Conservation (phyloP, 352 stramenopile genomes). For the Phytophthora hybrid region DNA sequence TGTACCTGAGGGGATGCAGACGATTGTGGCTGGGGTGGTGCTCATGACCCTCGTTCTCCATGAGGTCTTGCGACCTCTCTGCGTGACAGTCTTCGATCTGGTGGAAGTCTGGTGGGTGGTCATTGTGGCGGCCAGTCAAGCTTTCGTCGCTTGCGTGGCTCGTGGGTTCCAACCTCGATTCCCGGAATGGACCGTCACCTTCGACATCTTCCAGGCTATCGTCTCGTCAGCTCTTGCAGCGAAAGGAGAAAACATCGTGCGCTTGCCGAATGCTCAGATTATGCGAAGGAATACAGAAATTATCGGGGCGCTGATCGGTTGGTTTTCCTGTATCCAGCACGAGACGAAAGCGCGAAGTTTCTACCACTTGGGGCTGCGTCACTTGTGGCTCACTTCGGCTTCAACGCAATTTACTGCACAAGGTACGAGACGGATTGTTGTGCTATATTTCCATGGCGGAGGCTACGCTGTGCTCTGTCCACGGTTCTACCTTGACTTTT, state of each 20-base stretch:
- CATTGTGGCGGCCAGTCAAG: background rate
- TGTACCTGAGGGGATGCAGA: too few relatives aligned
- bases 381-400: background rate
- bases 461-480: slow-evolving; percentile 42
- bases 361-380: background rate
- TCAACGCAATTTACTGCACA: background rate
- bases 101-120: background rate
- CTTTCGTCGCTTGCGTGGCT: background rate
- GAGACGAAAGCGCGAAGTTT: background rate
- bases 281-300: background rate
- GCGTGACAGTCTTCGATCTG: too few relatives aligned
- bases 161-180: background rate
- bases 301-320: background rate
- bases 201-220: background rate
- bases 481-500: slow-evolving; percentile 31
- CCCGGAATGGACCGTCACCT: background rate
- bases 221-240: background rate
- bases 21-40: too few relatives aligned
- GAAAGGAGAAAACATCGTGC: background rate
- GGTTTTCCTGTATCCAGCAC: background rate
- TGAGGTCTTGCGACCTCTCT: too few relatives aligned
- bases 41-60: too few relatives aligned
- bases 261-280: background rate
- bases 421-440: background rate
- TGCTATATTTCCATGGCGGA: slow-evolving; percentile 46